Conservation (phyloP, 768 basidiomycete genomes). For the Tricholoma flavovirens region DNA sequence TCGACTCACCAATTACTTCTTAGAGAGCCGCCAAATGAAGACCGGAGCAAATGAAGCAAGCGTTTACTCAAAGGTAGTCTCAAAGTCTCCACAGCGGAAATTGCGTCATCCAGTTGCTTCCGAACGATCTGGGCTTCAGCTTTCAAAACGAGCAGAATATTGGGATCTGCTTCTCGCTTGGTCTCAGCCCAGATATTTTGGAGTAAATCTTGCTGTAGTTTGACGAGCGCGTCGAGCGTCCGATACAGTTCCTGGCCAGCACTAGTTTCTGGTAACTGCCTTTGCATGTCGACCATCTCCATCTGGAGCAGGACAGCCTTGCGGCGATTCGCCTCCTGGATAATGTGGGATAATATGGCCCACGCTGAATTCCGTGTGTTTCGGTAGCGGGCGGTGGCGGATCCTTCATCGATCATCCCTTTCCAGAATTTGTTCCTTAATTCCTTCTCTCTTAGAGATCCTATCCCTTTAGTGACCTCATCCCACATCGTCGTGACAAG, state of each 20-base stretch:
- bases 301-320: conserved; percentile 17
- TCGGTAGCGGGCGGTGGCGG: background rate
- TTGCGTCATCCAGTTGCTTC: background rate
- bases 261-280: conserved; percentile 9
- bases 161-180: background rate
- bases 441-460: background rate
- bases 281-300: conserved; percentile 21
- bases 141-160: background rate
- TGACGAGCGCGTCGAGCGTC: conserved; percentile 5
- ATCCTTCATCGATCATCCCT: background rate
- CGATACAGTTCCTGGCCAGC: conserved; percentile 5
- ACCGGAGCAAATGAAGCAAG: background rate
- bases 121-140: background rate
- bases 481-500: conserved; percentile 43
- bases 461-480: conserved; percentile 17
- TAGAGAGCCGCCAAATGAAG: background rate
- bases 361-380: conserved; percentile 4
- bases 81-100: background rate
- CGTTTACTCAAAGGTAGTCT: background rate
- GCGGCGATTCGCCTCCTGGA: conserved; percentile 4
- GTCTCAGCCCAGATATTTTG: background rate
- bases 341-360: conserved; percentile 1
- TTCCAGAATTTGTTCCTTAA: conserved; percentile 2
- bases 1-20: background rate
- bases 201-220: conserved; percentile 6